phyloP scores from a whole-genome alignment of 1,284 basidiomycete species.

The Sporisorium exsertum region DNA sequence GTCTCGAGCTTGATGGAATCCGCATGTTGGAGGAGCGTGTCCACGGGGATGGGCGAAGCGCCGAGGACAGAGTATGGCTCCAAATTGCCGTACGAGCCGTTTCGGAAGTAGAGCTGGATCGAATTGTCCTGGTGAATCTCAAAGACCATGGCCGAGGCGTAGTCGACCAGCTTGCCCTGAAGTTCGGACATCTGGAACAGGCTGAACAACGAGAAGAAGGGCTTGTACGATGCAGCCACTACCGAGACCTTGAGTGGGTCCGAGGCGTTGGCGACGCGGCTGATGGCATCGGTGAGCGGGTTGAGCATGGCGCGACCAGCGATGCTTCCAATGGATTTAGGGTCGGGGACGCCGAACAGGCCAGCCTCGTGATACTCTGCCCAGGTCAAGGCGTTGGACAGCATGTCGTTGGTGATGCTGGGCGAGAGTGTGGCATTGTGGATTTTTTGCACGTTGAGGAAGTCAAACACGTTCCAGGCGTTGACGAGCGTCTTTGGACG shows the following conservation, averaged over 20 bases:
- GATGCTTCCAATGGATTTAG: slow-evolving; percentile 81
- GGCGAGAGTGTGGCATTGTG: slow-evolving; percentile 71
- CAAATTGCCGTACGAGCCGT: slow-evolving; percentile 75
- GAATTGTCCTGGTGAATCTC: slow-evolving; percentile 73
- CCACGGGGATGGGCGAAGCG: slow-evolving; percentile 75
- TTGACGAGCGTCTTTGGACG: slow-evolving; percentile 78
- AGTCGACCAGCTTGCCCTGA: slow-evolving; percentile 75
- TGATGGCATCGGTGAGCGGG: slow-evolving; percentile 78
- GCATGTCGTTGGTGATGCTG: slow-evolving; percentile 33
- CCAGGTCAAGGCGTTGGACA: slow-evolving; percentile 68
- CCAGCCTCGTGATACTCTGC: slow-evolving; percentile 83
- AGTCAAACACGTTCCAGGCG: slow-evolving; percentile 76
- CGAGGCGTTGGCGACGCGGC: slow-evolving; percentile 80
- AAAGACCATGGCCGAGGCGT: slow-evolving; percentile 80
- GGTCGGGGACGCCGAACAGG: slow-evolving; percentile 77
- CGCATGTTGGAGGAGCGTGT: slow-evolving; percentile 81
- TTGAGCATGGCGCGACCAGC: slow-evolving; percentile 82
- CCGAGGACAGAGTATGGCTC: slow-evolving; percentile 63
- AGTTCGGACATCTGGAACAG: slow-evolving; percentile 70
- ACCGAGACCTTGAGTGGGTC: slow-evolving; percentile 82
- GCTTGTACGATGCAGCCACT: slow-evolving; percentile 82
- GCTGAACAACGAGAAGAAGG: slow-evolving; percentile 86
- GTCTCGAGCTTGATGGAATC: slow-evolving; percentile 71
- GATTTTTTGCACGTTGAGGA: slow-evolving; percentile 77
- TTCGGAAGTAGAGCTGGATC: slow-evolving; percentile 84